Percentiles rank a stretch among this genome's conserved stretches.
These are phyloP conservation scores for Solanum chiquidenum DNA, from an alignment of 257 asterid genomes.

Conservation along the genomic window DNA sequence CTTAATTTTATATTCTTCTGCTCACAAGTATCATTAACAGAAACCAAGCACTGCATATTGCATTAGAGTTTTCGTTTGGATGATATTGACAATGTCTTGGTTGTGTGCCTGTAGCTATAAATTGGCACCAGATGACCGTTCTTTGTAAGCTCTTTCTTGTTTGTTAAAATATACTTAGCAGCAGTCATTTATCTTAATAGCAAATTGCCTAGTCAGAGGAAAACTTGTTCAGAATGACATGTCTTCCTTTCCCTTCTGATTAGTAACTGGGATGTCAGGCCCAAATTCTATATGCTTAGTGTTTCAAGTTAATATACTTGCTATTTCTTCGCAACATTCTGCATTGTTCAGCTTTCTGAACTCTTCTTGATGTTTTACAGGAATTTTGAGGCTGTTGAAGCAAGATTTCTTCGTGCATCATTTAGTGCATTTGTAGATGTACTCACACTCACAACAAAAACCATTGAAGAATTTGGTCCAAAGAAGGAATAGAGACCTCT, in stretches of 20 bases:
- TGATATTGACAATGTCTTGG: neutral
- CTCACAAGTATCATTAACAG: neutral
- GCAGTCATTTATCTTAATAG: neutral
- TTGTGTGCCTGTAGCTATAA: neutral
- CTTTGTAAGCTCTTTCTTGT: neutral
- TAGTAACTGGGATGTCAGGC: no score
- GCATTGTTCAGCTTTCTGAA: neutral
- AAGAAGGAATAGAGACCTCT: slow-evolving; percentile 8
- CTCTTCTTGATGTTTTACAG: slow-evolving; percentile 22
- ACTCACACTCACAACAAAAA: slow-evolving; percentile 69
- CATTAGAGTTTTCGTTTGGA: neutral
- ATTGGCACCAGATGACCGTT: neutral
- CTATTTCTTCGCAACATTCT: neutral
- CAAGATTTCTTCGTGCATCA: slow-evolving; percentile 85
- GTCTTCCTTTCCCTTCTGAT: neutral
- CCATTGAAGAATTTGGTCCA: slow-evolving; percentile 58
- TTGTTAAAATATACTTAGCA: neutral
- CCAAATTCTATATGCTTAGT: neutral
- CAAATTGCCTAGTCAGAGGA: neutral
- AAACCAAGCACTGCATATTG: neutral
- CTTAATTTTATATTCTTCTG: neutral
- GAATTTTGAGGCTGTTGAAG: slow-evolving; percentile 77
- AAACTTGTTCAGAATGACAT: neutral
- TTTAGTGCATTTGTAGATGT: slow-evolving; percentile 74
- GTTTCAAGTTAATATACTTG: neutral